Conservation (phyloP, 1,284 basidiomycete genomes). For the Cryptococcus sp. region DNA sequence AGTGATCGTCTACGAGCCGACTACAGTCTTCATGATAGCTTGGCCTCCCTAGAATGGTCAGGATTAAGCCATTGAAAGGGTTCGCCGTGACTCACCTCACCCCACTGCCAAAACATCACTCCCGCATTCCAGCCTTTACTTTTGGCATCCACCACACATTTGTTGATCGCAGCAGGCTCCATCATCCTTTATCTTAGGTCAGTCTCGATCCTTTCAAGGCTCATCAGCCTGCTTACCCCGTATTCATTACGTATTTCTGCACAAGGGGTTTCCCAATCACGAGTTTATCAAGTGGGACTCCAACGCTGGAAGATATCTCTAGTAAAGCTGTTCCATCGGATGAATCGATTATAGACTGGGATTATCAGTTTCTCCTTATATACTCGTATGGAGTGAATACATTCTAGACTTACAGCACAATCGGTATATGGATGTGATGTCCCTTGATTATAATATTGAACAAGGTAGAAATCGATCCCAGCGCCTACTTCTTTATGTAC, state of each 20-base stretch:
- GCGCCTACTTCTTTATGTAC: conserved; percentile 15
- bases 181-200: background rate
- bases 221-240: background rate
- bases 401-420: conserved; percentile 4
- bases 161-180: background rate
- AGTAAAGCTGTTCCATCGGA: conserved; percentile 8
- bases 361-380: background rate
- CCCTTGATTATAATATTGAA: conserved; percentile 40
- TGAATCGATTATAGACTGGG: background rate
- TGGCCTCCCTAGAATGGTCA: background rate
- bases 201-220: background rate
- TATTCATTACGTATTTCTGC: background rate
- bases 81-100: background rate
- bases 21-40: background rate
- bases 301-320: conserved; percentile 12
- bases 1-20: background rate
- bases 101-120: background rate
- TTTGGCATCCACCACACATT: background rate
- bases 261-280: conserved; percentile 27
- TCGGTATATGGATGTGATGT: conserved; percentile 5
- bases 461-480: conserved; percentile 26
- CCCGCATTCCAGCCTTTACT: background rate
- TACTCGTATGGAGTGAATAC: background rate
- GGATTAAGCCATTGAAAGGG: background rate
- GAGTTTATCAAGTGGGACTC: conserved; percentile 18